These are phyloP conservation scores for Theobroma grandiflorum DNA, from an alignment of 441 rosid genomes.

Conservation along the genomic window DNA sequence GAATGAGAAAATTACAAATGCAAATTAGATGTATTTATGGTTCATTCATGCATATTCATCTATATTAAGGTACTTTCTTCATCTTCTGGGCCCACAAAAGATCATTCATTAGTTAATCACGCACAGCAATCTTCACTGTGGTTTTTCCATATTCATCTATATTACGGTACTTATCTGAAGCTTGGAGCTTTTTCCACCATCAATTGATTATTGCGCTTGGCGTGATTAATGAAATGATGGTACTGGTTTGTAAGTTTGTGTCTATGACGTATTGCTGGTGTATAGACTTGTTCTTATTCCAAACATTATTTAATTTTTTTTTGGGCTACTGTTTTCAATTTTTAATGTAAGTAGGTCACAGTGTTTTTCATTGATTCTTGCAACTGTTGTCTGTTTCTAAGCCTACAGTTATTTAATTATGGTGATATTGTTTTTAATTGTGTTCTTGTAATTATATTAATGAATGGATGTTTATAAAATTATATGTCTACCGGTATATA, in stretches of 20 bases:
- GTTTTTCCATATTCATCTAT: constrained; percentile 23
- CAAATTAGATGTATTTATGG: constrained; percentile 34
- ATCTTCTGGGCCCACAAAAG: constrained; percentile 35
- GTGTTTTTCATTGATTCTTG: constrained; percentile 45
- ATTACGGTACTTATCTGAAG: not conserved
- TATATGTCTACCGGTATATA: constrained; percentile 32
- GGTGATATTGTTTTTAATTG: constrained; percentile 37
- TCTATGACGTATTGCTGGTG: constrained; percentile 19
- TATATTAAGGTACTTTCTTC: no score
- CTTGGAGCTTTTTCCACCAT: constrained; percentile 25
- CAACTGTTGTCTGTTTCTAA: constrained; percentile 50
- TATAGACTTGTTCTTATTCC: constrained; percentile 26
- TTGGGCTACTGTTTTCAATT: not conserved
- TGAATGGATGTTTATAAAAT: constrained; percentile 36
- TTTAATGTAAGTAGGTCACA: constrained; percentile 28
- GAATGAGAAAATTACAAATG: constrained; percentile 26
- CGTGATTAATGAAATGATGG: constrained; percentile 28
- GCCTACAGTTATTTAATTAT: constrained; percentile 31
- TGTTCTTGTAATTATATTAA: constrained; percentile 31
- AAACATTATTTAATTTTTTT: constrained; percentile 10
- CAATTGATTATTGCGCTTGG: constrained; percentile 25
- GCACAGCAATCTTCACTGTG: not conserved
- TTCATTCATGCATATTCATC: constrained; percentile 42
- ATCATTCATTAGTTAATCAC: constrained; percentile 23
- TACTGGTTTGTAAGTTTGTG: constrained; percentile 23